Evolutionary conservation across 2,329 filamentous ascomycete genomes (phyloP), one percentile per base, ranked within the genome.

Genomic region (Ascochyta rabiei): DNA sequence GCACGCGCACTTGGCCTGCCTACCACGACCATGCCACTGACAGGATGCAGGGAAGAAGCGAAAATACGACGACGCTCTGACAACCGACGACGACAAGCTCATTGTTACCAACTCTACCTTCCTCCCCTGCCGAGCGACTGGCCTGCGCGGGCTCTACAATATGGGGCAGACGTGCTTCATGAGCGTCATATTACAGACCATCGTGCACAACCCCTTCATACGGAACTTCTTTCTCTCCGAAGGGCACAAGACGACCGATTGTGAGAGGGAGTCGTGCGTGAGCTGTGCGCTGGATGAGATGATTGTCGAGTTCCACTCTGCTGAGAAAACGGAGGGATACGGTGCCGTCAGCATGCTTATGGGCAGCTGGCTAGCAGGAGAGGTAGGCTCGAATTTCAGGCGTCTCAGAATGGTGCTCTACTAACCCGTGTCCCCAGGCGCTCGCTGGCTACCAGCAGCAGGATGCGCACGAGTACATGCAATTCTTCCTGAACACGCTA

Each of bases 81-180:
- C 67, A 45, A 63, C 72, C 53, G 89, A 93, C 55, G 89, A 93
- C 60, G 86, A 91, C 53, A 82, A 86, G 50, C 92, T 90, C 66
- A 88, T 96, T 60, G 84, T 86, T 35, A 82, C 82, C 56, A 96
- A 97, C 70, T 93, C 92, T 12, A 88, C 84, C 24, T 84, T 87
- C 53, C 88, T 90, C 6, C 89, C 91, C 12, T 97, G 93, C 71
- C 87, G 90, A 52, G 92, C 91, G 16, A 92, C 89, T 63, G 93
- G 95, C 9, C 85, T 97, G 34, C 87, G 95, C 31, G 93, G 93
- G 28, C 89, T 99, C 57, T 97, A 96, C 76, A 99, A 98, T 70
- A 93, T 96, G 73, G 95, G 93, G n/a, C 92, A 96, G 54, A 98
- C 95, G 10, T 99, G 93, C 79, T 99, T 97, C 76, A 93, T 98